Evolutionary conservation across 768 basidiomycete genomes (phyloP).

Genomic region (Lenzites betulinus): DNA sequence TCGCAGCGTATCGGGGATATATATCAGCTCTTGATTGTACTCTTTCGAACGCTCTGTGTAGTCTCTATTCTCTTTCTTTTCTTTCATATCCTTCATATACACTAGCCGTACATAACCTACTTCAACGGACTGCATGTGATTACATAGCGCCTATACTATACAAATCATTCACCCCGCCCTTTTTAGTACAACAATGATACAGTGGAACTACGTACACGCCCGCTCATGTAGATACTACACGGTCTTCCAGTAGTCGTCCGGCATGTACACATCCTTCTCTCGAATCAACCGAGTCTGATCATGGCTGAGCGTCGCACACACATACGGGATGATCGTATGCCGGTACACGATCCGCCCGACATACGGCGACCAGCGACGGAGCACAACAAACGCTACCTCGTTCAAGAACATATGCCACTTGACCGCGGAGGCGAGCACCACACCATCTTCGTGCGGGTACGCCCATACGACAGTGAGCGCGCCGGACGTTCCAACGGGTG

Average conservation of each 20-base stretch:
- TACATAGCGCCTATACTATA: too few species aligned
- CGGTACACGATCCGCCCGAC: background rate
- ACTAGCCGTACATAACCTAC: too few species aligned
- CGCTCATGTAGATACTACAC: background rate
- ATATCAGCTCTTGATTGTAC: too few species aligned
- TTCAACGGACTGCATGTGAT: too few species aligned
- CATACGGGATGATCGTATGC: background rate
- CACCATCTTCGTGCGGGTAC: background rate
- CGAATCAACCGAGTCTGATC: background rate
- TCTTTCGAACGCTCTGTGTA: too few species aligned
- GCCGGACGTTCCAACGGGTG: background rate
- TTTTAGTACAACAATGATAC: too few species aligned
- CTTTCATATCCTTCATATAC: too few species aligned
- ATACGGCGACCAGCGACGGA: background rate
- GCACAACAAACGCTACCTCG: background rate
- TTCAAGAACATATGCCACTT: background rate
- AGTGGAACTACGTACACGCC: too few species aligned
- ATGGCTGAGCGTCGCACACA: background rate
- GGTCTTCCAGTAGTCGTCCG: constrained; percentile 2
- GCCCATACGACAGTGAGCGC: background rate
- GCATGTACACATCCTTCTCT: background rate
- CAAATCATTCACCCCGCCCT: too few species aligned
- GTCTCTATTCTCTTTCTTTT: too few species aligned
- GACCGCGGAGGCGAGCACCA: background rate
- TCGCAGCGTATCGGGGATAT: too few species aligned